A percentile compares a stretch with the other conserved stretches of the same genome.
These are phyloP conservation scores for Flaveria bidentis DNA, from an alignment of 129 eudicot species.

Conservation along the genomic window DNA sequence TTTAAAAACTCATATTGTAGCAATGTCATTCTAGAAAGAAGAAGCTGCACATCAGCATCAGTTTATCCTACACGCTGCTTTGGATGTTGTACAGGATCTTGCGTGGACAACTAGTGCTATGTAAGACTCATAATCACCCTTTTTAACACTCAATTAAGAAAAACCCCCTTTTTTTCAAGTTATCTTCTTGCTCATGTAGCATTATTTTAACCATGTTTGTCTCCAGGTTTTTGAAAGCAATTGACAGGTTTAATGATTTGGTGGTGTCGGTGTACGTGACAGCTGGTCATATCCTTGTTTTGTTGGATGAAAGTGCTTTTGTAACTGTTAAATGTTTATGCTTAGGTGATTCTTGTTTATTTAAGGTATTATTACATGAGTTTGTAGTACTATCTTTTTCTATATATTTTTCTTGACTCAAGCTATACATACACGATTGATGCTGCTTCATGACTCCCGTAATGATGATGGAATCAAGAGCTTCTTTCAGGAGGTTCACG, in stretches of 20 bases:
- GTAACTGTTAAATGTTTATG: background rate
- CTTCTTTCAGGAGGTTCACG: slow-evolving; percentile 99
- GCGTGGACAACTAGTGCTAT: slow-evolving; percentile 99
- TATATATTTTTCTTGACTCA: slow-evolving; percentile 47
- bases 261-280: slow-evolving; percentile 97
- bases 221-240: slow-evolving; percentile 82
- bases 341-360: background rate
- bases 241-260: slow-evolving; percentile 95
- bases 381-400: background rate
- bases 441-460: slow-evolving; percentile 98
- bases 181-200: background rate
- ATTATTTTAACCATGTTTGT: slow-evolving; percentile 5
- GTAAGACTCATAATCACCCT: slow-evolving; percentile 43
- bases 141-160: background rate
- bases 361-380: background rate
- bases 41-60: slow-evolving; percentile 98
- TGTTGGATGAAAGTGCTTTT: background rate
- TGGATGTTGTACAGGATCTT: slow-evolving; percentile 93
- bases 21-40: slow-evolving; percentile 61
- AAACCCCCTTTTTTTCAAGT: background rate
- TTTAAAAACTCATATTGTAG: slow-evolving; percentile 3
- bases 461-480: slow-evolving; percentile 97
- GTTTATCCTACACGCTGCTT: slow-evolving; percentile 86
- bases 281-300: slow-evolving; percentile 94
- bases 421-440: slow-evolving; percentile 80